Evolutionary conservation across 306 rosid genomes (phyloP).

Genomic region (Dalbergia cochinchinensis): DNA sequence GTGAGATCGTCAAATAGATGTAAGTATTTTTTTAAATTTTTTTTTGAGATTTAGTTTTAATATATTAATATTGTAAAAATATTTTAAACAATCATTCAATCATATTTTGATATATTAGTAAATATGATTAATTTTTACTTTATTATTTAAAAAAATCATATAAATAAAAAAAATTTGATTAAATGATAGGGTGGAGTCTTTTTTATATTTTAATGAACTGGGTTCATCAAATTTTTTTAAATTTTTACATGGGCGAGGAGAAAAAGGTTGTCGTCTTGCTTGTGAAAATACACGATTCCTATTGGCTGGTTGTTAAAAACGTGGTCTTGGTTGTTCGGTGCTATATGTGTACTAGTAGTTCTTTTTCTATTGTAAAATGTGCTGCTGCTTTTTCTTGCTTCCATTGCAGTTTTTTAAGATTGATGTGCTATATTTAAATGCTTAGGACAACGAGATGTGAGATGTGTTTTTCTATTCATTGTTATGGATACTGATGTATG

Average conservation of each 20-base stretch:
- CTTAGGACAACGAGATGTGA: slow-evolving; percentile 2
- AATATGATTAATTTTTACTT: too few relatives aligned
- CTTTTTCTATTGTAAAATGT: slow-evolving; percentile 42
- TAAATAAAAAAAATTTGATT: too few relatives aligned
- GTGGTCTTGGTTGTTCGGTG: slow-evolving; percentile 54
- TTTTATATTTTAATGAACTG: too few relatives aligned
- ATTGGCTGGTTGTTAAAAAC: slow-evolving; percentile 45
- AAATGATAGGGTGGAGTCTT: too few relatives aligned
- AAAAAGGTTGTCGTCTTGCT: not conserved
- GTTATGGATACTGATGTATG: slow-evolving; percentile 42
- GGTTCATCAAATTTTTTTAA: too few relatives aligned
- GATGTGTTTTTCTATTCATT: slow-evolving; percentile 16
- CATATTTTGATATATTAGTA: too few relatives aligned
- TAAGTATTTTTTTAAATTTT: not conserved
- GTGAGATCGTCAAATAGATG: slow-evolving; percentile 9
- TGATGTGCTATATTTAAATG: slow-evolving; percentile 46
- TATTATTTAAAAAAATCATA: too few relatives aligned
- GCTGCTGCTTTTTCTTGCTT: slow-evolving; percentile 45
- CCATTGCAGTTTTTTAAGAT: slow-evolving; percentile 13
- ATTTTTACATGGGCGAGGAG: not conserved
- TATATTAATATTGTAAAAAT: too few relatives aligned
- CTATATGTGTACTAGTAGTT: slow-evolving; percentile 21
- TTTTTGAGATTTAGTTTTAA: too few relatives aligned
- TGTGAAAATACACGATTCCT: not conserved
- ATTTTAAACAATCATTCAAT: too few relatives aligned